Evolutionary conservation across 768 basidiomycete species (phyloP).

Genomic region (Chalciporus sphaerocephalus): DNA sequence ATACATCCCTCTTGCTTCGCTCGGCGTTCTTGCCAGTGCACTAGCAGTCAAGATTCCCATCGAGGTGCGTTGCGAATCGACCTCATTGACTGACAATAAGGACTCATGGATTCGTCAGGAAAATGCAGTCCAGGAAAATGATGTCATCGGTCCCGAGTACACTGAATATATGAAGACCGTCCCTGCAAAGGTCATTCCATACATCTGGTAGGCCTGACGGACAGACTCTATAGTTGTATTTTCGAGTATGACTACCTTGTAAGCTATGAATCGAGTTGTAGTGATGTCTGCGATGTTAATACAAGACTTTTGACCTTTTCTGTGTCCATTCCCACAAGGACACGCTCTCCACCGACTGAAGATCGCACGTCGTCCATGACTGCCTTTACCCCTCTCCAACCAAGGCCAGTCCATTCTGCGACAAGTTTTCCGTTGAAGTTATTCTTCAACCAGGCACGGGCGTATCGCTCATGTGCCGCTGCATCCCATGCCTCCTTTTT

Average conservation of each 20-base stretch:
- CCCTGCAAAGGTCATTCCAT: conserved; percentile 29
- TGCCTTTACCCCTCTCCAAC: conserved; percentile 44
- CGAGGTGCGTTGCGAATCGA: conserved; percentile 23
- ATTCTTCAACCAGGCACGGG: conserved; percentile 35
- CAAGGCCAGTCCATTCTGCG: conserved; percentile 51
- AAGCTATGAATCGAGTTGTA: conserved; percentile 18
- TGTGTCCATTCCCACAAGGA: conserved; percentile 38
- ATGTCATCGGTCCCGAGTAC: conserved; percentile 25
- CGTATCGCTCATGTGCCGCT: conserved; percentile 26
- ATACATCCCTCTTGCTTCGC: conserved; percentile 30
- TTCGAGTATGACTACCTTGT: conserved; percentile 6
- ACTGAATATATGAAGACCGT: conserved; percentile 28
- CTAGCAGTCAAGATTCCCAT: conserved; percentile 33
- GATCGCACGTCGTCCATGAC: conserved; percentile 50
- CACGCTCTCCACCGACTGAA: conserved; percentile 43
- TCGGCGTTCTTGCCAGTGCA: conserved; percentile 20
- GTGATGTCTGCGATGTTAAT: conserved; percentile 29
- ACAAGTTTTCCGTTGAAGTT: conserved; percentile 49
- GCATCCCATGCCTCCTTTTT: conserved; percentile 48
- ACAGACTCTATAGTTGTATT: neutral
- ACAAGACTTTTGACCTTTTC: conserved; percentile 42
- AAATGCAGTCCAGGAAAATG: conserved; percentile 24
- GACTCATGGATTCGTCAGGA: conserved; percentile 22
- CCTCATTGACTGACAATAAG: neutral
- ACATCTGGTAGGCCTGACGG: conserved; percentile 24